These are phyloP conservation scores for Leccinum ponderosum DNA, from an alignment of 1,284 basidiomycete genomes.

Conservation along the genomic window DNA sequence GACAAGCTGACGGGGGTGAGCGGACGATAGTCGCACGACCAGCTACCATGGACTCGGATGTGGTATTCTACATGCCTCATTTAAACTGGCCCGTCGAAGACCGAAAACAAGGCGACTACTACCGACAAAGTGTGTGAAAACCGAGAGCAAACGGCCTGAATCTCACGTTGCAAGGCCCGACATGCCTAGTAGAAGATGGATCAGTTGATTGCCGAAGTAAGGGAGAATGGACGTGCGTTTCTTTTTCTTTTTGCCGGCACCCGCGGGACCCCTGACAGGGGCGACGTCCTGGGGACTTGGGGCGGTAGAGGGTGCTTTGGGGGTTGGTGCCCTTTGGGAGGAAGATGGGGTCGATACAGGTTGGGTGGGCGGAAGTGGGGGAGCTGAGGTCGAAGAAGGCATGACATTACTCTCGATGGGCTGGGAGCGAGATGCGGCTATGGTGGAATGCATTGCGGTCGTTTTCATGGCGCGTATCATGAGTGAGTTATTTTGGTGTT, in stretches of 20 bases:
- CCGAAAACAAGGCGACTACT: not conserved
- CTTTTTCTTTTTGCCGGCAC: slow-evolving; percentile 66
- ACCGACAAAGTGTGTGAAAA: not conserved
- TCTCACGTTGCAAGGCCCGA: slow-evolving; percentile 28
- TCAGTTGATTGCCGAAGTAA: slow-evolving; percentile 7
- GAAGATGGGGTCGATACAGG: slow-evolving; percentile 56
- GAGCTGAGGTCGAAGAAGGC: slow-evolving; percentile 38
- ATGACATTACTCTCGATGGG: slow-evolving; percentile 35
- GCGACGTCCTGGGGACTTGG: slow-evolving; percentile 45
- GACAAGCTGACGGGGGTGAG: slow-evolving; percentile 63
- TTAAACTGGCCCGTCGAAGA: not conserved
- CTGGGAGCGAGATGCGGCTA: slow-evolving; percentile 42
- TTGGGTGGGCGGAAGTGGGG: slow-evolving; percentile 37
- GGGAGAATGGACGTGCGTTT: slow-evolving; percentile 25
- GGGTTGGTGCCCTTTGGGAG: slow-evolving; percentile 41
- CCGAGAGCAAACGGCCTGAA: not conserved
- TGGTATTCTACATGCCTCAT: slow-evolving; percentile 1
- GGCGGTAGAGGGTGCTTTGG: slow-evolving; percentile 41
- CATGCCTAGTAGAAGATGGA: slow-evolving; percentile 22
- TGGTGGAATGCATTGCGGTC: slow-evolving; percentile 66
- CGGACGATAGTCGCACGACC: slow-evolving; percentile 18
- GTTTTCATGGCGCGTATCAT: slow-evolving; percentile 75
- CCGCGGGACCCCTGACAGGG: slow-evolving; percentile 45
- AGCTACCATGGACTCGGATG: not conserved
- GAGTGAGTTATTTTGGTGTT: slow-evolving; percentile 65